phyloP scores from a whole-genome alignment of 345 rosid species.

The Citrus maxima region DNA sequence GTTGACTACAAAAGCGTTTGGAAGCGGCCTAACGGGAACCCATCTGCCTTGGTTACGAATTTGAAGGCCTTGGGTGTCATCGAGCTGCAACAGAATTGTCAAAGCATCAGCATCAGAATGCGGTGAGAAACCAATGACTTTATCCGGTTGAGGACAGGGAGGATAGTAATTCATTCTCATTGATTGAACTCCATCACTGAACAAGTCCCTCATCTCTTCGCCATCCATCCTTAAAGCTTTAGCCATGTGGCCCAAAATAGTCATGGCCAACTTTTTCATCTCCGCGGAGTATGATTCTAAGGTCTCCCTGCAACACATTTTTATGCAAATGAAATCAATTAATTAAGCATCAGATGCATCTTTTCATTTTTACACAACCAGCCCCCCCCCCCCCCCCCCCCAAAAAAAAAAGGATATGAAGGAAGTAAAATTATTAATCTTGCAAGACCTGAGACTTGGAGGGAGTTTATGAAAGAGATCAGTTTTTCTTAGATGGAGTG shows the following conservation, averaged over 20 bases:
- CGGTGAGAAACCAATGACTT: constrained; percentile 34
- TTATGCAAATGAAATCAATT: background rate
- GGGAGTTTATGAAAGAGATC: constrained; percentile 41
- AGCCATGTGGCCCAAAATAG: constrained; percentile 35
- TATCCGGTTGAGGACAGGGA: constrained; percentile 37
- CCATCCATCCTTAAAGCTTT: constrained; percentile 42
- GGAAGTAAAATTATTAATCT: background rate
- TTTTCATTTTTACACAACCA: too few relatives aligned
- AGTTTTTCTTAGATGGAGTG: constrained; percentile 25
- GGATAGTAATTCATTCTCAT: constrained; percentile 46
- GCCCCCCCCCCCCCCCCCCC: too few relatives aligned
- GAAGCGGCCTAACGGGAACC: constrained; percentile 5
- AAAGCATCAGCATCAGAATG: constrained; percentile 28
- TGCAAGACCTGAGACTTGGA: constrained; percentile 34
- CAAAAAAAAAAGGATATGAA: background rate
- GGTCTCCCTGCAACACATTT: constrained; percentile 34
- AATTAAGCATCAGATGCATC: too few relatives aligned
- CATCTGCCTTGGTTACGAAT: constrained; percentile 8
- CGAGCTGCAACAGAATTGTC: constrained; percentile 16
- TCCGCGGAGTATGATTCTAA: constrained; percentile 42
- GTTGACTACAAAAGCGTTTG: constrained; percentile 12
- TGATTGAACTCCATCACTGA: constrained; percentile 32
- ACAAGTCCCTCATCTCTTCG: constrained; percentile 36
- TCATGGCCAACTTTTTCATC: constrained; percentile 32
- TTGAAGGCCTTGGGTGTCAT: constrained; percentile 14